phyloP scores from a whole-genome alignment of 208 protist genomes.

The Acanthamoeba divionensis region DNA sequence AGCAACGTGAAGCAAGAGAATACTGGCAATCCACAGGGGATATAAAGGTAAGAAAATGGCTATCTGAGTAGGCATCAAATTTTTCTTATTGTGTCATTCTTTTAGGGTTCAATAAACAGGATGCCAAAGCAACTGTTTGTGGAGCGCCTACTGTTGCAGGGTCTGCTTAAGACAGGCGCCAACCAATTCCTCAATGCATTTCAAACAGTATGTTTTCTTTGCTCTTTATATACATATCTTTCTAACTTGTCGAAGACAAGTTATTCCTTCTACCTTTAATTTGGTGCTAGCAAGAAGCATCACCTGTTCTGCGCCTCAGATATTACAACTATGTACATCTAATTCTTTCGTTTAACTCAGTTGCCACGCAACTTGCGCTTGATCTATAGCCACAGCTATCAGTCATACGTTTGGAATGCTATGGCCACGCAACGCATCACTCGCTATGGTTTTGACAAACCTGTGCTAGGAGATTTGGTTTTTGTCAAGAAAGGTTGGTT shows the following conservation, averaged over 20 bases:
- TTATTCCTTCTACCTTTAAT: too few species aligned
- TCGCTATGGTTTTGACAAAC: not conserved
- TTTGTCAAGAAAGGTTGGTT: not conserved
- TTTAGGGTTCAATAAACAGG: too few species aligned
- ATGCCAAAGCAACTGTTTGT: not conserved
- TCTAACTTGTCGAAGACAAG: not conserved
- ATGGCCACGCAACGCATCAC: slow-evolving; percentile 28
- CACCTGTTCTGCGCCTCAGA: too few species aligned
- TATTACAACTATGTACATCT: too few species aligned
- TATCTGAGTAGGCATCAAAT: too few species aligned
- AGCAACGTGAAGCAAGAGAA: too few species aligned
- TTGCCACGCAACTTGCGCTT: slow-evolving; percentile 31
- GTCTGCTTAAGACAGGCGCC: not conserved
- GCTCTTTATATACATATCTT: not conserved
- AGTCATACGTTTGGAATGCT: slow-evolving; percentile 43
- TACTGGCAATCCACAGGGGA: too few species aligned
- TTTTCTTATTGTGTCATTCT: too few species aligned
- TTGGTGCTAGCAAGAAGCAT: too few species aligned
- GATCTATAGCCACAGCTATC: slow-evolving; percentile 48
- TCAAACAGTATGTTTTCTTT: not conserved
- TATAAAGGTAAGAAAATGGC: too few species aligned
- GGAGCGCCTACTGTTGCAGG: slow-evolving; percentile 12
- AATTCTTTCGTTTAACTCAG: not conserved
- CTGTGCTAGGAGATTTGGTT: slow-evolving; percentile 22
- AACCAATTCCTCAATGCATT: not conserved